Percentiles rank a stretch among this genome's conserved stretches.
Evolutionary conservation across 306 rosid species (phyloP).

Genomic region (Rosa lucieae): DNA sequence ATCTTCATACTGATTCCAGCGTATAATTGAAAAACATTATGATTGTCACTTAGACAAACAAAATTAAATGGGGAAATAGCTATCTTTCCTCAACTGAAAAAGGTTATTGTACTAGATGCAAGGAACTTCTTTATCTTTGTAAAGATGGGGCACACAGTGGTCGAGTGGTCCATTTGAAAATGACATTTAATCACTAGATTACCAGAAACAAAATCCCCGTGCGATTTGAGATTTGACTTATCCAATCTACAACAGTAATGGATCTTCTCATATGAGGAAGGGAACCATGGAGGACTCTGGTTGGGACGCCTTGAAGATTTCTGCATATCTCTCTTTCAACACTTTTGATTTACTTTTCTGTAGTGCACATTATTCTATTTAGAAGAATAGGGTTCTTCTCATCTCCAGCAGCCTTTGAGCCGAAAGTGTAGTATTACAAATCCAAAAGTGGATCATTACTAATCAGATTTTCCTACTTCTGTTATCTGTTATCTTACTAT

Average conservation of each 20-base stretch:
- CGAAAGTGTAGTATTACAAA: not conserved
- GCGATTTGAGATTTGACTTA: not conserved
- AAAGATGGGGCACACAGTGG: not conserved
- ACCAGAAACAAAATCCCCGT: not conserved
- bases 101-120: not conserved
- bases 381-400: not conserved
- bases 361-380: not conserved
- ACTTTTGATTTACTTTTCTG: not conserved
- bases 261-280: not conserved
- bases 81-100: not conserved
- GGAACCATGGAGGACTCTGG: not conserved
- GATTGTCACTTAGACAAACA: not conserved
- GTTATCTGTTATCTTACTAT: not conserved
- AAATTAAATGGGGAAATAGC: not conserved
- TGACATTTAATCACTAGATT: not conserved
- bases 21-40: not conserved
- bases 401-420: not conserved
- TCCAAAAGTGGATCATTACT: not conserved
- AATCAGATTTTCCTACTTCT: not conserved
- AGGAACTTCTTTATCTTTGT: slow-evolving; percentile 3
- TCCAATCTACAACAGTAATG: not conserved
- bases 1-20: too few species aligned
- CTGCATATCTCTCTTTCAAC: not conserved
- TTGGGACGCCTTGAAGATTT: not conserved
- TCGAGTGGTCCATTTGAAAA: not conserved